Percentiles rank a stretch among this genome's conserved stretches.
Conservation (phyloP, 805 yeast species). For the Maudiozyma bulderi region DNA sequence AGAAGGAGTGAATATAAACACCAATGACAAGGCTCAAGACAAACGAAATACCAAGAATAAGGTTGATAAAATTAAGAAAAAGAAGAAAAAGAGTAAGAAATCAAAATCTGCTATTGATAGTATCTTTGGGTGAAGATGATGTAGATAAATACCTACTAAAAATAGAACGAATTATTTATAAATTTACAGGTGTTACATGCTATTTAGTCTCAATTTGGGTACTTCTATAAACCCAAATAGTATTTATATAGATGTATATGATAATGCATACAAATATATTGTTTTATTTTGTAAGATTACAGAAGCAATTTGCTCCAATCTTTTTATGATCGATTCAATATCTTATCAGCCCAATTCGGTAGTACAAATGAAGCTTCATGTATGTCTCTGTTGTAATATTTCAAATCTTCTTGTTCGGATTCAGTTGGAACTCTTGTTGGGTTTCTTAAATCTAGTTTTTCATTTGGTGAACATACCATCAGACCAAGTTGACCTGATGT, state of each 20-base stretch:
- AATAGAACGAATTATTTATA: no score
- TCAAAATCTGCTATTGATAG: slow-evolving; percentile 57
- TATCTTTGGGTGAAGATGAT: slow-evolving; percentile 46
- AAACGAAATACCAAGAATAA: background rate
- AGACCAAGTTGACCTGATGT: slow-evolving; percentile 84
- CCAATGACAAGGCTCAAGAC: no score
- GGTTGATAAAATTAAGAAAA: slow-evolving; percentile 1
- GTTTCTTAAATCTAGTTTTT: slow-evolving; percentile 33
- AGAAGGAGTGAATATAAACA: background rate
- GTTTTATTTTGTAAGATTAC: no score
- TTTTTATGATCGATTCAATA: no score
- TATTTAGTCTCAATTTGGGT: no score
- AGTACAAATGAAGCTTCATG: slow-evolving; percentile 68
- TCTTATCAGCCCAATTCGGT: slow-evolving; percentile 64
- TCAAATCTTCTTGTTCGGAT: slow-evolving; percentile 41
- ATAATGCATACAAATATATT: no score
- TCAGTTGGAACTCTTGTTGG: slow-evolving; percentile 45
- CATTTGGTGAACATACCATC: slow-evolving; percentile 58
- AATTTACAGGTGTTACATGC: no score
- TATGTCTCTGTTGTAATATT: slow-evolving; percentile 55
- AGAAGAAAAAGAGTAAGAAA: slow-evolving; percentile 33
- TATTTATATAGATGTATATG: no score
- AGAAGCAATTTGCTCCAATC: no score
- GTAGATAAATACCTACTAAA: background rate
- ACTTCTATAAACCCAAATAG: no score